Conservation (phyloP, 495 filamentous ascomycete genomes). For the Podospora pseudocomata region DNA sequence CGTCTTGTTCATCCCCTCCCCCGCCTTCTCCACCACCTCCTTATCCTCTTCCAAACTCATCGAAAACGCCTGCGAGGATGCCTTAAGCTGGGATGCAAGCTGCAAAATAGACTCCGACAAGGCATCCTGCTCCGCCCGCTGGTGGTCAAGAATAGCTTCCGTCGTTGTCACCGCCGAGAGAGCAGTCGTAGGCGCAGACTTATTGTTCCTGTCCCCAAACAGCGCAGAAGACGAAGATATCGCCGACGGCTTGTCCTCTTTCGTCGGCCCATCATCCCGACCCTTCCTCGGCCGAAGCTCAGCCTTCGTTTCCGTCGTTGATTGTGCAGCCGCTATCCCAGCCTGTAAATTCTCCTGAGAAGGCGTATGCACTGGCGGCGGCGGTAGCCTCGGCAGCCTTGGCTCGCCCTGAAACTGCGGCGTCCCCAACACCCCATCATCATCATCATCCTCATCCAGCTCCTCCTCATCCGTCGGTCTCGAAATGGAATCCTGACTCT, state of each 20-base stretch:
- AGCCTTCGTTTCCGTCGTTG: constrained; percentile 18
- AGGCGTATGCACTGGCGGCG: constrained; percentile 16
- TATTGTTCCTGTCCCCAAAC: constrained; percentile 30
- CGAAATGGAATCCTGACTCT: constrained; percentile 40
- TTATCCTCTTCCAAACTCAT: constrained; percentile 68
- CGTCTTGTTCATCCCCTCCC: constrained; percentile 72
- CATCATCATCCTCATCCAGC: constrained; percentile 13
- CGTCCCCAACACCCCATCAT: constrained; percentile 5
- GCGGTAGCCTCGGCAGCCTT: background rate
- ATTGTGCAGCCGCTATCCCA: background rate
- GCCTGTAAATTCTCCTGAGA: constrained; percentile 3
- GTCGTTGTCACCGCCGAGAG: constrained; percentile 29
- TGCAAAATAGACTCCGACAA: constrained; percentile 73
- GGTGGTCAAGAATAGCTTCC: constrained; percentile 67
- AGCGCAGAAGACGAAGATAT: constrained; percentile 30
- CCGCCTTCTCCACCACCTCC: constrained; percentile 63
- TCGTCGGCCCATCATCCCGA: constrained; percentile 18
- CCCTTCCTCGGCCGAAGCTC: constrained; percentile 19
- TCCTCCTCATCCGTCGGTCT: constrained; percentile 26
- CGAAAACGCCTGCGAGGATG: constrained; percentile 66
- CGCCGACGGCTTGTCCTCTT: constrained; percentile 6
- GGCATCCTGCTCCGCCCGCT: constrained; percentile 78
- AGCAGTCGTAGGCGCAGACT: constrained; percentile 20
- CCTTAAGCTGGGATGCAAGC: constrained; percentile 76
- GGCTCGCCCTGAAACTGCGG: background rate